Percentiles rank a stretch among this genome's conserved stretches.
Evolutionary conservation across 1,284 basidiomycete genomes (phyloP).

Genomic region (Rhodotorula sp.): DNA sequence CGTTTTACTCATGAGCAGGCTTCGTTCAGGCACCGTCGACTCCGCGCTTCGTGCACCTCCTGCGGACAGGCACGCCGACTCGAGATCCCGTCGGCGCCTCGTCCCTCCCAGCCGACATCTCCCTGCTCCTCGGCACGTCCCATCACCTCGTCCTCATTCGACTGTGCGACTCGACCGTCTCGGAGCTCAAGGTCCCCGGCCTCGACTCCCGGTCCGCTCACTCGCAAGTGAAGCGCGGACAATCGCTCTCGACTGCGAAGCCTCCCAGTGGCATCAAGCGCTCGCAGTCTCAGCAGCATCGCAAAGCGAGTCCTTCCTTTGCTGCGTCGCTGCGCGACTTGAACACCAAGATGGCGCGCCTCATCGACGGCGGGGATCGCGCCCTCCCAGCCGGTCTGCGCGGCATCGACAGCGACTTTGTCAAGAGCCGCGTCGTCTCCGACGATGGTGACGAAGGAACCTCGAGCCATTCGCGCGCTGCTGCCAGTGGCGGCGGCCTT

Average conservation of each 20-base stretch:
- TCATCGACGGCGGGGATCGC: slow-evolving; percentile 4
- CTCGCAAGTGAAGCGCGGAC: background rate
- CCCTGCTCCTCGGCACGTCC: slow-evolving; percentile 1
- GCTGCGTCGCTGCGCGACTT: background rate
- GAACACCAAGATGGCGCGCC: background rate
- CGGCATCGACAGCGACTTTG: background rate
- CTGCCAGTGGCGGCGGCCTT: background rate
- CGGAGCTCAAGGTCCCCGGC: slow-evolving; percentile 13
- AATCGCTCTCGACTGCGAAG: background rate
- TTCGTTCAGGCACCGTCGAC: slow-evolving; percentile 26
- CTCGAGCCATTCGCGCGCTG: background rate
- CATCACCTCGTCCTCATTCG: slow-evolving; percentile 22
- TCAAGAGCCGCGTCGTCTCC: background rate
- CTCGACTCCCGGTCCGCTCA: background rate
- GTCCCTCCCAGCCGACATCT: background rate
- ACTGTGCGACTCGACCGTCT: slow-evolving; percentile 20
- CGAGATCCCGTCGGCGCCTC: background rate
- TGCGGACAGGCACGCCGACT: slow-evolving; percentile 2
- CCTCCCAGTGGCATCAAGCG: background rate
- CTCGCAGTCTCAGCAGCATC: background rate
- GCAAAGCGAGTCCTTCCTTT: background rate
- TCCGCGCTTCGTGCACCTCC: slow-evolving; percentile 20
- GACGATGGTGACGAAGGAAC: background rate
- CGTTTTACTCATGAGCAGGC: background rate
- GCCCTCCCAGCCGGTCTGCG: slow-evolving; percentile 16